Conservation (phyloP, 106 monocot species). For the Ottelia alismoides region DNA sequence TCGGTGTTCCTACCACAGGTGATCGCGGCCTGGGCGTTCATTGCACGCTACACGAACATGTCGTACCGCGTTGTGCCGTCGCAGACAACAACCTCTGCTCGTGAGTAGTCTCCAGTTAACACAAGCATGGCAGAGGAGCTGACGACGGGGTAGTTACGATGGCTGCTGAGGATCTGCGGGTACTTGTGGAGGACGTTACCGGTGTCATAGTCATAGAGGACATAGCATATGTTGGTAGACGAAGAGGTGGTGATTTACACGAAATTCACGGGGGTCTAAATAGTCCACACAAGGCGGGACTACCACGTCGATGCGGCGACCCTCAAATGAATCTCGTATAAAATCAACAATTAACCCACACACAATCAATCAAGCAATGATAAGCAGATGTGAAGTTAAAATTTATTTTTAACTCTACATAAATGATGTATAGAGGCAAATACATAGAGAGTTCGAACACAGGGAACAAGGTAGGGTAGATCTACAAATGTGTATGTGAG, state of each 20-base stretch:
- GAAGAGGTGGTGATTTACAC: slow-evolving; percentile 68
- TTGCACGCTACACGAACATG: slow-evolving; percentile 17
- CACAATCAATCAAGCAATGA: too few species aligned
- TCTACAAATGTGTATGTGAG: too few species aligned
- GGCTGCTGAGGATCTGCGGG: slow-evolving; percentile 34
- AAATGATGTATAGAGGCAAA: too few species aligned
- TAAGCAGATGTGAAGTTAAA: too few species aligned
- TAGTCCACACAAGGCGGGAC: too few species aligned
- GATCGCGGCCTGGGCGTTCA: slow-evolving; percentile 15
- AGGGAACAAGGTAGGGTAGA: too few species aligned
- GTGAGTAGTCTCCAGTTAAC: slow-evolving; percentile 21
- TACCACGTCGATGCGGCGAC: too few species aligned
- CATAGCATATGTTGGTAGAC: slow-evolving; percentile 44
- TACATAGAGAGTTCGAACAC: too few species aligned
- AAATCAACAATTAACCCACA: too few species aligned
- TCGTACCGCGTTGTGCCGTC: slow-evolving; percentile 41
- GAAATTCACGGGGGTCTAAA: too few species aligned
- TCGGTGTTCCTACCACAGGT: slow-evolving; percentile 43
- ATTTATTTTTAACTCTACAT: too few species aligned
- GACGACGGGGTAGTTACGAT: slow-evolving; percentile 53
- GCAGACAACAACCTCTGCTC: slow-evolving; percentile 45
- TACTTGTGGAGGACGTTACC: slow-evolving; percentile 30
- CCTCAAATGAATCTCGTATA: too few species aligned
- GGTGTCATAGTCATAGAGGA: slow-evolving; percentile 32
- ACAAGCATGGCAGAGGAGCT: slow-evolving; percentile 62